Evolutionary conservation across 768 basidiomycete genomes (phyloP).

Genomic region (Phylloporus arenicola): DNA sequence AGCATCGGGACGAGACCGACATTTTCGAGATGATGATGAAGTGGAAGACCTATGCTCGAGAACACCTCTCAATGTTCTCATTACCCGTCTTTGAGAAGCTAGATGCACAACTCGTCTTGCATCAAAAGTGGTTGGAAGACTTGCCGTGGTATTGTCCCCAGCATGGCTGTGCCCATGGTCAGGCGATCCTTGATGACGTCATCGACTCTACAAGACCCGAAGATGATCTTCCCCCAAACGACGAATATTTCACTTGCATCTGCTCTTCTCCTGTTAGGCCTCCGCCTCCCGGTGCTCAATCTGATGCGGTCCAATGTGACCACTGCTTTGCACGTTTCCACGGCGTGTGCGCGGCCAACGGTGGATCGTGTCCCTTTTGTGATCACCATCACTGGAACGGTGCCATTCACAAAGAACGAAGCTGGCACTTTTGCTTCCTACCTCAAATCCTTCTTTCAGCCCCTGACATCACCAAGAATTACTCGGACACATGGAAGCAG

Average conservation of each 20-base stretch:
- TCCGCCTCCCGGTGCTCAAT: conserved; percentile 65
- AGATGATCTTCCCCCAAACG: conserved; percentile 71
- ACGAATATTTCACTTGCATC: conserved; percentile 84
- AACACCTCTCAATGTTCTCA: conserved; percentile 67
- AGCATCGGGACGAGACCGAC: conserved; percentile 50
- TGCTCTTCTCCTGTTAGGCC: conserved; percentile 73
- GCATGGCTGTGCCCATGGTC: conserved; percentile 59
- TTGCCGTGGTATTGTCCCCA: conserved; percentile 76
- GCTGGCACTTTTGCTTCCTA: conserved; percentile 78
- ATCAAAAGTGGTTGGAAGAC: conserved; percentile 66
- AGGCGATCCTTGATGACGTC: conserved; percentile 67
- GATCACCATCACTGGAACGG: conserved; percentile 92
- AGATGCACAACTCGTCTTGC: conserved; percentile 58
- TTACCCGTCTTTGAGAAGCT: conserved; percentile 70
- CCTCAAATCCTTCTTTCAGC: conserved; percentile 65
- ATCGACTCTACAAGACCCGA: conserved; percentile 67
- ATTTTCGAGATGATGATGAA: conserved; percentile 67
- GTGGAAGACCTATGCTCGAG: conserved; percentile 68
- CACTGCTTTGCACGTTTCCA: conserved; percentile 86
- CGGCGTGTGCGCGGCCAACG: conserved; percentile 76
- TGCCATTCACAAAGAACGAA: conserved; percentile 73
- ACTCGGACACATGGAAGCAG: conserved; percentile 76
- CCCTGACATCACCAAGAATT: conserved; percentile 74
- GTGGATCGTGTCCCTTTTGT: conserved; percentile 90
- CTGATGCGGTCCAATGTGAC: conserved; percentile 87